Evolutionary conservation across 768 basidiomycete genomes (phyloP).

Genomic region (Mycena latifolia): DNA sequence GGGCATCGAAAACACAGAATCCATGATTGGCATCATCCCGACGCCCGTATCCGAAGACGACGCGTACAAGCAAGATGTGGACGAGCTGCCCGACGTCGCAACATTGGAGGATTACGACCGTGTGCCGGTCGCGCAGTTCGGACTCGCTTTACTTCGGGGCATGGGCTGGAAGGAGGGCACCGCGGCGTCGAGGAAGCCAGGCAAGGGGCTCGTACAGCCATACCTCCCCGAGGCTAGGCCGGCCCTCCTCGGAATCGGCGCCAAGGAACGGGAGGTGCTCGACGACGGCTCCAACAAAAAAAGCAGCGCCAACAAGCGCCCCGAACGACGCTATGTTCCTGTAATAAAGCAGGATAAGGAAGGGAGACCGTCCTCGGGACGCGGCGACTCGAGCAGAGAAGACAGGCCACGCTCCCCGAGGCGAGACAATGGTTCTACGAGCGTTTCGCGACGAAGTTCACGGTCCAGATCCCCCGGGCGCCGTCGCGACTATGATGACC

Average conservation of each 20-base stretch:
- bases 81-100: conserved; percentile 80
- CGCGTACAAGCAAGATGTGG: conserved; percentile 87
- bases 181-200: conserved; percentile 73
- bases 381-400: conserved; percentile 33
- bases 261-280: conserved; percentile 84
- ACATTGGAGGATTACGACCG: conserved; percentile 90
- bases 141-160: conserved; percentile 91
- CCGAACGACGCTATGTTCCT: conserved; percentile 87
- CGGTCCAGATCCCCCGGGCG: conserved; percentile 62
- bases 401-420: conserved; percentile 53
- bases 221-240: conserved; percentile 89
- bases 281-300: conserved; percentile 77
- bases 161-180: conserved; percentile 97
- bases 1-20: conserved; percentile 53
- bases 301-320: conserved; percentile 55
- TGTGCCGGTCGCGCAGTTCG: conserved; percentile 93
- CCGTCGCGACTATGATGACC: conserved; percentile 45
- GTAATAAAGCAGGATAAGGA: conserved; percentile 78
- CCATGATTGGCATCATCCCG: conserved; percentile 74
- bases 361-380: conserved; percentile 41
- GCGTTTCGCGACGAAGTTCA: conserved; percentile 57
- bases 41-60: conserved; percentile 80
- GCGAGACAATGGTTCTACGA: conserved; percentile 48
- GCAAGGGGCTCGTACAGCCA: conserved; percentile 77
- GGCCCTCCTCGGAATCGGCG: conserved; percentile 92